Evolutionary conservation across 2,329 filamentous ascomycete genomes (phyloP), one percentile per base, ranked within the genome.

Genomic region (Colletotrichum somersetense): DNA sequence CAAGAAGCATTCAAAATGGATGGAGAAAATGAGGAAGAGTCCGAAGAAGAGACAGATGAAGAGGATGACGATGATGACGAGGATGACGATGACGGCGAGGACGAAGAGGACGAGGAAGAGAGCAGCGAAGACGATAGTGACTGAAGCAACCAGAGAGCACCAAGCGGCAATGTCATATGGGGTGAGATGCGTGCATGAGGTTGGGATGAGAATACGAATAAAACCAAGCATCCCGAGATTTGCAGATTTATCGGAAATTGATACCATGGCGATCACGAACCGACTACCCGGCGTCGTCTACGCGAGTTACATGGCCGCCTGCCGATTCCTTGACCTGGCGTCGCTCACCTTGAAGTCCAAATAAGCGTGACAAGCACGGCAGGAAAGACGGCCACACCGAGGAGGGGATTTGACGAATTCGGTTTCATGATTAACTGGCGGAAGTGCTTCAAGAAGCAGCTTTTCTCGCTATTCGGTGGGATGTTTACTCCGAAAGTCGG

Each of bases 31-130:
- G 85, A 87, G 0, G 85, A 87, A 0, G 85, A 85, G 0, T 85
- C 87, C 0, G 86, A 87, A 2, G 86, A 88, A 10, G 86, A 86
- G 1, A 84, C 85, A 1, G 82, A 85, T 0, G 85, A 87, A 0
- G 82, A 83, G 1, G 84, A 85, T 4, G 82, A 83, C 1, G 83
- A 84, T 0, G 84, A 84, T 0, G 85, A 85, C 1, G 84, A 85
- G 1, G 85, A 86, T 2, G 81, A 62, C 1, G 82, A 83, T 0
- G 84, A 85, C 3, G 82, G 83, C 1, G 83, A 84, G 0, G 84
- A 84, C 3, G 68, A 66, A 1, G 63, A 81, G 44, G 86, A 88
- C n/a, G 84, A 84, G 20, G 82, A 81, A 30, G 85, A 85, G 55
- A 63, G 61, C 46, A 53, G 61, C 11, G 84, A 85, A 33, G 85